phyloP scores from a whole-genome alignment of 2,329 filamentous ascomycete species.

The Fusarium sp. region DNA sequence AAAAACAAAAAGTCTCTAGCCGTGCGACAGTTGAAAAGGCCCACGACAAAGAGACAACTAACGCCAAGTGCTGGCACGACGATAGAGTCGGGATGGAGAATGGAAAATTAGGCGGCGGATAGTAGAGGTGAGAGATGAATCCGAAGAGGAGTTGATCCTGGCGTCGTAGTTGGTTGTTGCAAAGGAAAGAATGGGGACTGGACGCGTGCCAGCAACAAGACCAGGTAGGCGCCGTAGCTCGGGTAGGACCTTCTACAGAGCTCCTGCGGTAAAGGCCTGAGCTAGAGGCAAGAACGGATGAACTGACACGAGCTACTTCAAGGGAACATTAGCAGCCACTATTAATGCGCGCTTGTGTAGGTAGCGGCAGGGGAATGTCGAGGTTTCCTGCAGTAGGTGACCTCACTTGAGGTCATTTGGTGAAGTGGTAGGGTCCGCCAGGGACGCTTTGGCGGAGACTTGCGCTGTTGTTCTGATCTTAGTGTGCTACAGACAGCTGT shows the following conservation, averaged over 20 bases:
- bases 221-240: constrained; percentile 33
- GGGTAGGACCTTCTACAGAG: constrained; percentile 36
- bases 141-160: constrained; percentile 39
- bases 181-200: constrained; percentile 45
- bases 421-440: constrained; percentile 35
- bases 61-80: constrained; percentile 37
- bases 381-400: constrained; percentile 22
- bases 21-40: constrained; percentile 14
- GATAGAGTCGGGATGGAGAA: constrained; percentile 36
- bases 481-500: constrained; percentile 27
- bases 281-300: constrained; percentile 29
- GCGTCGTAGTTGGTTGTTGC: constrained; percentile 41
- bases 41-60: constrained; percentile 20
- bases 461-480: constrained; percentile 40
- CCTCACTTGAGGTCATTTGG: constrained; percentile 38
- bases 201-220: constrained; percentile 43
- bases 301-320: constrained; percentile 13
- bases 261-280: constrained; percentile 31
- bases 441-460: constrained; percentile 31
- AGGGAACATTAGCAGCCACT: constrained; percentile 4
- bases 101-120: constrained; percentile 30
- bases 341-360: neutral
- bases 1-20: constrained; percentile 26
- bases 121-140: constrained; percentile 38
- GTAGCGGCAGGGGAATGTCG: constrained; percentile 9